Conservation (phyloP, 257 asterid genomes). For the Penstemon barbatus region DNA sequence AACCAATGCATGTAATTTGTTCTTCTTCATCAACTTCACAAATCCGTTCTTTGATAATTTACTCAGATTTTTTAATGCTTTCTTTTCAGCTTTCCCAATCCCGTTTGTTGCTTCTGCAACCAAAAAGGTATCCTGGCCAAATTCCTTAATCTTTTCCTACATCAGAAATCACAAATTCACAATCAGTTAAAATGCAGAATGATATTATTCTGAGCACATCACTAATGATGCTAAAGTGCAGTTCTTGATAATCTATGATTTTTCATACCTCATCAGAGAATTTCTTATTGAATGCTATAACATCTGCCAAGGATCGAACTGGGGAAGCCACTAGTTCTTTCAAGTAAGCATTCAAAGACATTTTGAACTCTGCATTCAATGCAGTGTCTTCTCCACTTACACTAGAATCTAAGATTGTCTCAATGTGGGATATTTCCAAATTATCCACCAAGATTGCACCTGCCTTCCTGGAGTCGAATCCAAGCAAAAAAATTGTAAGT, state of each 20-base stretch:
- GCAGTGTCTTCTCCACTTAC: conserved; percentile 50
- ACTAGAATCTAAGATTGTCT: conserved; percentile 43
- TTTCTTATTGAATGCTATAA: conserved; percentile 58
- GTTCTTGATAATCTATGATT: too few relatives aligned
- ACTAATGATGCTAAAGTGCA: too few relatives aligned
- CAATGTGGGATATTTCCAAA: conserved; percentile 48
- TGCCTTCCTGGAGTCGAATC: conserved; percentile 33
- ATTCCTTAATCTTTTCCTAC: conserved; percentile 40
- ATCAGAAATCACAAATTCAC: neutral
- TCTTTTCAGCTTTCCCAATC: conserved; percentile 42
- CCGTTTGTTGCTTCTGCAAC: conserved; percentile 58
- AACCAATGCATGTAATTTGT: conserved; percentile 56
- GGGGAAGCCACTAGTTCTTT: conserved; percentile 42
- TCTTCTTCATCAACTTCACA: conserved; percentile 53
- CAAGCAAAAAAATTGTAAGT: neutral
- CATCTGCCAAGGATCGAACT: conserved; percentile 54
- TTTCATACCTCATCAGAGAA: conserved; percentile 43
- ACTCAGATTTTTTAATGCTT: conserved; percentile 45
- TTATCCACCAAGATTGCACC: conserved; percentile 57
- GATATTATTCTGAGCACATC: too few relatives aligned
- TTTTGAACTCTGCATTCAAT: conserved; percentile 61
- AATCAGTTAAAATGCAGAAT: too few relatives aligned
- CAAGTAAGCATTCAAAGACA: conserved; percentile 42
- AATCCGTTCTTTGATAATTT: conserved; percentile 48
- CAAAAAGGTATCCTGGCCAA: conserved; percentile 49